Conservation (phyloP, 495 filamentous ascomycete species). For the Aspergillus conjunctus region DNA sequence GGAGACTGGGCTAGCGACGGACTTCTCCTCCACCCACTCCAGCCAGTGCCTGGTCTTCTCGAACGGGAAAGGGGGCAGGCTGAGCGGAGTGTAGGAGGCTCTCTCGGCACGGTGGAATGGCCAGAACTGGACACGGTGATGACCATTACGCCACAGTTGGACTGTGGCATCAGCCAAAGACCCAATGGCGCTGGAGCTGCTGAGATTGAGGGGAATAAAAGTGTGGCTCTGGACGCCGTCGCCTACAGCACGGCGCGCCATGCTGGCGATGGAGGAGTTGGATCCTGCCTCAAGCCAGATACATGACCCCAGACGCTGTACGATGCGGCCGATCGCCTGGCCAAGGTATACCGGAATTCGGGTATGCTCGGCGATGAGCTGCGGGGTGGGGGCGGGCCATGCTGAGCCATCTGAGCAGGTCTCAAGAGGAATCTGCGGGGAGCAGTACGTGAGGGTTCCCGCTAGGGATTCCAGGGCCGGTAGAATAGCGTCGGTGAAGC, state of each 20-base stretch:
- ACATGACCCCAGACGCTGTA: constrained; percentile 22
- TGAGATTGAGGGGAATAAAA: too few species aligned
- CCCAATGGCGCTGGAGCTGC: too few species aligned
- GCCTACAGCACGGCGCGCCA: constrained; percentile 33
- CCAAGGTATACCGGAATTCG: constrained; percentile 46
- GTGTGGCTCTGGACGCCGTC: too few species aligned
- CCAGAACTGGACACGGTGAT: constrained; percentile 36
- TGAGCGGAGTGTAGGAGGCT: constrained; percentile 11
- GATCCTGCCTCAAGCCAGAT: constrained; percentile 47
- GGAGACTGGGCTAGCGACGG: too few species aligned
- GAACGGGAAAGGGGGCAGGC: constrained; percentile 43
- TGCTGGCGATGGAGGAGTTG: constrained; percentile 31
- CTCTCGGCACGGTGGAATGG: constrained; percentile 29
- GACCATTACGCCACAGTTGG: too few species aligned
- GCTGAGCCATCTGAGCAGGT: constrained; percentile 22
- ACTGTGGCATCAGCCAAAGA: too few species aligned
- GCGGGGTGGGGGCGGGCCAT: constrained; percentile 19
- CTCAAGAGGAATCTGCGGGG: constrained; percentile 33
- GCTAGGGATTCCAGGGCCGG: constrained; percentile 36
- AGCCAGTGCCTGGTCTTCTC: constrained; percentile 40
- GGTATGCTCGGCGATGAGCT: constrained; percentile 35
- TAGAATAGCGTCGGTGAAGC: constrained; percentile 18
- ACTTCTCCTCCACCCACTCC: too few species aligned
- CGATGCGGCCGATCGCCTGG: constrained; percentile 38
- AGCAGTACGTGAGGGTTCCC: constrained; percentile 28